phyloP scores from a whole-genome alignment of 192 early-diverging fungal species.

The Umbelopsis vinacea region DNA sequence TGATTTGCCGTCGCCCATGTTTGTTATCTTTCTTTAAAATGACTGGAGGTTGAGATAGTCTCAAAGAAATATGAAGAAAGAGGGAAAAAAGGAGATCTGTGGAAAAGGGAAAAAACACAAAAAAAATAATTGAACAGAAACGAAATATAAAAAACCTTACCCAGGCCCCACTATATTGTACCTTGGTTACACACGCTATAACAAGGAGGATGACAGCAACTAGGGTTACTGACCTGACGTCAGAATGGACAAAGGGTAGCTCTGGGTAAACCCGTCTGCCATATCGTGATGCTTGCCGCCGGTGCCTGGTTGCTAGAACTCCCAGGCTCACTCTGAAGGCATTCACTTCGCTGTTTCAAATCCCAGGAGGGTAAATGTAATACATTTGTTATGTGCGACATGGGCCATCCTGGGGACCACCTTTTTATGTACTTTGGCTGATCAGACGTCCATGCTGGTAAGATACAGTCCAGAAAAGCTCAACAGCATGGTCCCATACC shows the following conservation, averaged over 20 bases:
- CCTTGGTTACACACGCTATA: slow-evolving; percentile 19
- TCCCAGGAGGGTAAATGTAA: not conserved
- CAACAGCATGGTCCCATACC: too few relatives aligned
- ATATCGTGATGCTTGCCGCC: too few relatives aligned
- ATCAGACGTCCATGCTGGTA: not conserved
- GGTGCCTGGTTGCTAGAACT: too few relatives aligned
- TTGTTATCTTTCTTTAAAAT: not conserved
- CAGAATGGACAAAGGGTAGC: not conserved
- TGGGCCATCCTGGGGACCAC: slow-evolving; percentile 1
- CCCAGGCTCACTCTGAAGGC: not conserved
- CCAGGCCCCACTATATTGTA: not conserved
- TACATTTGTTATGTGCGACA: not conserved
- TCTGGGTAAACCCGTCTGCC: too few relatives aligned
- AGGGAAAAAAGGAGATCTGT: not conserved
- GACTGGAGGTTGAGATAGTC: not conserved
- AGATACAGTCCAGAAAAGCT: too few relatives aligned
- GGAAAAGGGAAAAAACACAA: not conserved
- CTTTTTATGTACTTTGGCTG: not conserved
- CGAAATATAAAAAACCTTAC: too few relatives aligned
- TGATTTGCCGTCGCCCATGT: slow-evolving; percentile 15
- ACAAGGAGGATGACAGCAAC: not conserved
- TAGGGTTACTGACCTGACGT: not conserved
- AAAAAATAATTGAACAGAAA: not conserved
- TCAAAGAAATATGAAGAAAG: not conserved
- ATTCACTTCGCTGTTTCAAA: slow-evolving; percentile 6